phyloP scores from a whole-genome alignment of 1,284 basidiomycete species.

The Rhizoctonia solani region DNA sequence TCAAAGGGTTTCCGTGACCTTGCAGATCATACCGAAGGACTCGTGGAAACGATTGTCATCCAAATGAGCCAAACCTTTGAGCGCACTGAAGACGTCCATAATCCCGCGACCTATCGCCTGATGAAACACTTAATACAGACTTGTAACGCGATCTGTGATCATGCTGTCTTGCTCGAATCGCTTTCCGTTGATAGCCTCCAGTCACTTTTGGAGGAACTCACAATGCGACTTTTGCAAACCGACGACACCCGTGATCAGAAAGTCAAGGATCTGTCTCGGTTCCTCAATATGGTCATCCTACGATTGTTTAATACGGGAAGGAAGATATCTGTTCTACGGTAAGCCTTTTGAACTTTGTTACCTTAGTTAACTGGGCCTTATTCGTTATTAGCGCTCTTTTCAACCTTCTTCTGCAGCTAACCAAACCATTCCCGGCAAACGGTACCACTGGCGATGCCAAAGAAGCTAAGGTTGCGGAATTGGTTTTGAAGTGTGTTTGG shows the following conservation, averaged over 20 bases:
- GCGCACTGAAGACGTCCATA: conserved; percentile 68
- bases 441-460: conserved; percentile 70
- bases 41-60: conserved; percentile 84
- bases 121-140: conserved; percentile 97
- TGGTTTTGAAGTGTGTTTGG: conserved; percentile 98
- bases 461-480: conserved; percentile 89
- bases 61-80: conserved; percentile 91
- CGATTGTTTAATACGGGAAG: conserved; percentile 90
- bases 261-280: conserved; percentile 87
- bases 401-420: conserved; percentile 82
- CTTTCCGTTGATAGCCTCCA: conserved; percentile 79
- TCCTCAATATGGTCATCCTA: conserved; percentile 98
- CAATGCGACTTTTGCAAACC: conserved; percentile 85
- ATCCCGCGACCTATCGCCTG: conserved; percentile 81
- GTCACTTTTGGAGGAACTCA: conserved; percentile 82
- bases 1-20: conserved; percentile 68
- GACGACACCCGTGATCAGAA: conserved; percentile 78
- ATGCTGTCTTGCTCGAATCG: conserved; percentile 77
- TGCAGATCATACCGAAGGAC: conserved; percentile 81
- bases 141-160: conserved; percentile 88
- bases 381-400: conserved; percentile 65
- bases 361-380: conserved; percentile 26
- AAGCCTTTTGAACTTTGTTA: conserved; percentile 43
- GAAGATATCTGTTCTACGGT: conserved; percentile 92
- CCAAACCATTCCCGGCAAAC: conserved; percentile 79